Conservation (phyloP, 179 eudicot species). For the Heliamphora pulchella region DNA sequence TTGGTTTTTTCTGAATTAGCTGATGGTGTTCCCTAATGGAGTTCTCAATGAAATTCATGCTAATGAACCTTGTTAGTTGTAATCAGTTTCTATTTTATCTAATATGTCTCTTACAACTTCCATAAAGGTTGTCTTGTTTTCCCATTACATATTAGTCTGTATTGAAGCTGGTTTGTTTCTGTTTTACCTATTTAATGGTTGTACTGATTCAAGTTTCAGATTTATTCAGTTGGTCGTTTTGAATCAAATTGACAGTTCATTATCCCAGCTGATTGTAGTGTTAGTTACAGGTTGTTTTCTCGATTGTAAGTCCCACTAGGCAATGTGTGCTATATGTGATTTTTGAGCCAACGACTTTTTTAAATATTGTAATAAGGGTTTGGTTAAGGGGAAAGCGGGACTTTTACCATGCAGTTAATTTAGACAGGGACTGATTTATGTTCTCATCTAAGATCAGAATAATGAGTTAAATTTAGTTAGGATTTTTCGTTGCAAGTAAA, state of each 20-base stretch:
- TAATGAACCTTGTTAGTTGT: neutral
- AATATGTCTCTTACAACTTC: neutral
- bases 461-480: too few species aligned
- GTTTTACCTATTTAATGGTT: neutral
- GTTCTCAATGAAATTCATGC: neutral
- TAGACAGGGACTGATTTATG: neutral
- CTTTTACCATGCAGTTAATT: neutral
- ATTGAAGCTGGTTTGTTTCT: neutral
- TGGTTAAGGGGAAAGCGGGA: too few species aligned
- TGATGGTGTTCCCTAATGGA: neutral
- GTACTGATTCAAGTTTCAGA: too few species aligned
- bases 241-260: too few species aligned
- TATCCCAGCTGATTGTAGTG: too few species aligned
- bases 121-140: neutral
- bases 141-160: neutral
- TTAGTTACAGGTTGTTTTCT: too few species aligned
- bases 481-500: too few species aligned
- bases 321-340: too few species aligned
- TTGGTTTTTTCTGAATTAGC: neutral
- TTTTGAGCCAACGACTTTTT: neutral
- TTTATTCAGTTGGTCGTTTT: too few species aligned
- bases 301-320: too few species aligned
- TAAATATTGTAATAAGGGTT: neutral
- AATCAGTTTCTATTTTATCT: neutral
- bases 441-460: neutral